Evolutionary conservation across 352 stramenopile species (phyloP), one percentile per base, ranked within the genome.

Genomic region (Phytophthora europaea): DNA sequence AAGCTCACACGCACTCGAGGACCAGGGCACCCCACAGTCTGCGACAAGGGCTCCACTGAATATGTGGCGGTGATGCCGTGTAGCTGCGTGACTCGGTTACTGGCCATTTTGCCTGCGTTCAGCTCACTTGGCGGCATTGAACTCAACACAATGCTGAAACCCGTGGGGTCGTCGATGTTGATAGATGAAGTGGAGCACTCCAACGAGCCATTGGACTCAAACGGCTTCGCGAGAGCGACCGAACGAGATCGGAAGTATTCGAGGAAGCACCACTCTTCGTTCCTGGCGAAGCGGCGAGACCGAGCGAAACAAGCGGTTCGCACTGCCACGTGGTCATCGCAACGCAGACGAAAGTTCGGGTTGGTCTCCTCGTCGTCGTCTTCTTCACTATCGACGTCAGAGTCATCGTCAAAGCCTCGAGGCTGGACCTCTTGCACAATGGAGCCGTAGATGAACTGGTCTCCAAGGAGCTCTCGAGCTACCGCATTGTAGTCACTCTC

Each of bases 401-500:
- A 70, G n/a, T 70, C 61, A 13, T 52, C 48, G 13, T 36, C 45
- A 12, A 76, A 76, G 13, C 48, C 63, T 58, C 54, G 62, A 67
- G 59, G 54, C 18, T 80, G 73, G 6, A 83, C 65, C 4, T 80
- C 68, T 36, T 86, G 81, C 31, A 89, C 78, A 12, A 89, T 65
- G 0, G 78, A 84, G 28, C 82, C 82, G 61, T 85, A 88, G 51
- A 89, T 87, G 53, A 83, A 84, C n/a, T 83, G 67, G n/a, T 83
- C 64, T 28, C 69, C 68, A 12, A 78, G 50, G 23, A 87, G 74
- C 8, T 68, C 63, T 16, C 62, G 54, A 7, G 70, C 71, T 4
- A 71, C 54, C 0, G 34, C 56, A 65, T 87, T 87, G 55, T 83
- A 80, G n/a, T 78, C 63, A 34, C 62, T 73, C 53, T 86, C 79